A percentile compares a stretch with the other conserved stretches of the same genome.
Evolutionary conservation across 2,329 filamentous ascomycete genomes (phyloP).

Genomic region (Pseudopyrenochaeta lycopersici): DNA sequence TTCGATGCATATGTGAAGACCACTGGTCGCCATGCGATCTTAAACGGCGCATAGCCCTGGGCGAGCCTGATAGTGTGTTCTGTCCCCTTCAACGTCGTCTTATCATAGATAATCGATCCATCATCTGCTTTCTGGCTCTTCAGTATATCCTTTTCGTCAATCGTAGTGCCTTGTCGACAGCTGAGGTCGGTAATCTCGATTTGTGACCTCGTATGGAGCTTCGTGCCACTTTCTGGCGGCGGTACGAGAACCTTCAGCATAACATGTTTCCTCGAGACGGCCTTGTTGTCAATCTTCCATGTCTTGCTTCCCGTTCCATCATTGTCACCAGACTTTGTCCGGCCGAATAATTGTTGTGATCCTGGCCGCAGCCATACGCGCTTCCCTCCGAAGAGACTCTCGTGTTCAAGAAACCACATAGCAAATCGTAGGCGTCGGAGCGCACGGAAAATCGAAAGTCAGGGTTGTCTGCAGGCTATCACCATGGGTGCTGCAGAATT

Average conservation of each 20-base stretch:
- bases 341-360: slow-evolving; percentile 84
- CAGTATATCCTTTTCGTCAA: slow-evolving; percentile 75
- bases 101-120: slow-evolving; percentile 35
- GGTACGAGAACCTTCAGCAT: slow-evolving; percentile 76
- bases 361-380: slow-evolving; percentile 87
- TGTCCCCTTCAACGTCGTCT: slow-evolving; percentile 32
- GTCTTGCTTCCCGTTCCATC: slow-evolving; percentile 44
- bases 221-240: slow-evolving; percentile 70
- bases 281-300: slow-evolving; percentile 76
- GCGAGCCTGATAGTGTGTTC: slow-evolving; percentile 76
- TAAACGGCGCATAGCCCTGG: slow-evolving; percentile 70
- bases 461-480: background rate
- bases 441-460: background rate
- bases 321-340: slow-evolving; percentile 70
- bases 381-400: slow-evolving; percentile 66
- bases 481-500: background rate
- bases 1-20: slow-evolving; percentile 85
- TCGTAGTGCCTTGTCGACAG: slow-evolving; percentile 77
- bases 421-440: background rate
- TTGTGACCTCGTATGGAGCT: slow-evolving; percentile 70
- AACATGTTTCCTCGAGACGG: slow-evolving; percentile 89
- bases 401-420: slow-evolving; percentile 66
- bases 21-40: slow-evolving; percentile 80
- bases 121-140: slow-evolving; percentile 64
- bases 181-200: slow-evolving; percentile 83